Conservation (phyloP, 345 rosid genomes). For the Sonneratia caseolaris region DNA sequence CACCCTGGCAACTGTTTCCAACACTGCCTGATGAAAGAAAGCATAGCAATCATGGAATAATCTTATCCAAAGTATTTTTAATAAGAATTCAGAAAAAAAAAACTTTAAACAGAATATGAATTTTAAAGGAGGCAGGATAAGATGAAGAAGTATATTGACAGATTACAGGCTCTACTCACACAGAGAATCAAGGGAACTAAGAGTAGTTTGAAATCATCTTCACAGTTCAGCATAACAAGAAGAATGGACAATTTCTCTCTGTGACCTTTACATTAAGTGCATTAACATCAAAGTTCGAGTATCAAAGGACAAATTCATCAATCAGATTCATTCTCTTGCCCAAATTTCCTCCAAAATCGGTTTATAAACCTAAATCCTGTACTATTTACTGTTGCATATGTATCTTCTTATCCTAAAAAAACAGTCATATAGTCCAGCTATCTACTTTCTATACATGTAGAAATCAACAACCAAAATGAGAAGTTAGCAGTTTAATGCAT, state of each 20-base stretch:
- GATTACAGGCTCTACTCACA: neutral
- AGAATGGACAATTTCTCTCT: neutral
- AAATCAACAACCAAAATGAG: neutral
- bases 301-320: neutral
- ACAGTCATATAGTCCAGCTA: neutral
- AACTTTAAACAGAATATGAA: neutral
- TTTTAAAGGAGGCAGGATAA: neutral
- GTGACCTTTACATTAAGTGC: neutral
- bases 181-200: neutral
- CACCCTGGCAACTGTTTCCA: constrained; percentile 87
- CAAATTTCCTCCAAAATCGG: neutral
- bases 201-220: neutral
- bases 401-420: neutral
- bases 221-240: neutral
- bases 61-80: neutral
- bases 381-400: neutral
- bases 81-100: neutral
- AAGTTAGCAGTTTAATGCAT: neutral
- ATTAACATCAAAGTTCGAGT: neutral
- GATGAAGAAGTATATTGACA: neutral
- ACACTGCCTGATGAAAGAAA: constrained; percentile 56
- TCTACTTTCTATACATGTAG: neutral
- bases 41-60: neutral
- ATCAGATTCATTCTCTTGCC: neutral
- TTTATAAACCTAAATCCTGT: neutral